These are phyloP conservation scores for Tetraselmis chui DNA, from an alignment of 139 green algal species.

Conservation along the genomic window DNA sequence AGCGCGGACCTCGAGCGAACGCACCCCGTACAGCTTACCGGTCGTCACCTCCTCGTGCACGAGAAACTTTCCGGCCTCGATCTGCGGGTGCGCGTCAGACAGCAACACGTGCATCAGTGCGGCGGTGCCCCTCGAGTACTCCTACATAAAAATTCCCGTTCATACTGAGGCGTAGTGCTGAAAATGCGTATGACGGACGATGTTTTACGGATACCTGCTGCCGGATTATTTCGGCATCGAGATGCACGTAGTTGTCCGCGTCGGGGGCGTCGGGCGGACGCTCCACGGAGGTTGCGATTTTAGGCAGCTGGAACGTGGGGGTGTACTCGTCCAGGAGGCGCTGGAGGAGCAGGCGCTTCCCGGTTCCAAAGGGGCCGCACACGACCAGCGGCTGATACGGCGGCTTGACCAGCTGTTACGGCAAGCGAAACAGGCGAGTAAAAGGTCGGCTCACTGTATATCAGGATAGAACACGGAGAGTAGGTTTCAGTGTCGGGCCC, in stretches of 20 bases:
- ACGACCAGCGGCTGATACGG: constrained; percentile 47
- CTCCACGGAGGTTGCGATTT: background rate
- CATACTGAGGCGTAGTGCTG: too few relatives aligned
- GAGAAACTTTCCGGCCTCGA: constrained; percentile 11
- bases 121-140: too few relatives aligned
- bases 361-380: constrained; percentile 52
- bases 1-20: constrained; percentile 25
- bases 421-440: too few relatives aligned
- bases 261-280: background rate
- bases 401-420: constrained; percentile 34
- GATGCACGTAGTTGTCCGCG: background rate
- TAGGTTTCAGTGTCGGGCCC: too few relatives aligned
- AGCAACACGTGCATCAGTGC: background rate
- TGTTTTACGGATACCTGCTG: background rate
- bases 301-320: background rate
- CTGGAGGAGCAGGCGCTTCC: constrained; percentile 46
- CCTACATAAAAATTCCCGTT: too few relatives aligned
- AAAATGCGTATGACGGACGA: too few relatives aligned
- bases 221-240: background rate
- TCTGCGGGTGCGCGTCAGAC: background rate
- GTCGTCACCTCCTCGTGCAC: constrained; percentile 26
- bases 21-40: constrained; percentile 53
- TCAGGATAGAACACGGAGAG: too few relatives aligned
- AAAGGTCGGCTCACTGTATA: too few relatives aligned
- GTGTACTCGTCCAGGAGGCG: constrained; percentile 33